Evolutionary conservation across 805 yeast genomes (phyloP), one percentile per base, ranked within the genome.

Genomic region (Yarrowia porcina): DNA sequence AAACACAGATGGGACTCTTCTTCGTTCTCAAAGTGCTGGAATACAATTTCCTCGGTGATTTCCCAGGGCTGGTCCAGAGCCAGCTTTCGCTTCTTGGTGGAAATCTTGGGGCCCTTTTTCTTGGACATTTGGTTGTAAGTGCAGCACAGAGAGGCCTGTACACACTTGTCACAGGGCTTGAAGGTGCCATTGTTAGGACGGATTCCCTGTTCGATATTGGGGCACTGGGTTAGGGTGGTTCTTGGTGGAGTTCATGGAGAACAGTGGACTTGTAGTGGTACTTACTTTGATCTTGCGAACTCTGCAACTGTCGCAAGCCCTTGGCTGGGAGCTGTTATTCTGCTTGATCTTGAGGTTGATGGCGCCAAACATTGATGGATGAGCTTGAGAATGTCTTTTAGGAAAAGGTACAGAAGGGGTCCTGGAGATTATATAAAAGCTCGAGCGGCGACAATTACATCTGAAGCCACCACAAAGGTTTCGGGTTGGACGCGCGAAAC

Each of bases 1-100:
- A 49, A 49, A 28, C 56, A 49, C 20, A 49, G 56, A n/a, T 49
- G 56, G 8, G 56, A 49, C 39, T 49, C 56, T 21, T 49, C 56
- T n/a, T 49, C 56, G 39, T 49, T 49, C 39, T 49, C 56, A n/a
- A 49, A 49, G 39, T 49, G 56, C 30, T 49, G 56, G 56, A 49
- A 49, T 9, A 49, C 56, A 32, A 49, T 49, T 18, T 49, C 56
- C 39, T 49, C 56, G 8, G 56, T 49, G 30, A 49, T 49, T 13
- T 49, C 56, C 56, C 56, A 49, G 15, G 56, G 56, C 56, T 49
- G 56, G 56, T 49, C 56, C 28, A 49, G 56, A 11, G 56, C 56
- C 30, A 49, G 39, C 56, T 49, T 49, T 9, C 56, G 27, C 30
- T 49, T 49, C 39, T 49, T 49, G n/a, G 56, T 32, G 56, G 56